Conservation (phyloP, 768 basidiomycete genomes). For the Polyporus arcularius region DNA sequence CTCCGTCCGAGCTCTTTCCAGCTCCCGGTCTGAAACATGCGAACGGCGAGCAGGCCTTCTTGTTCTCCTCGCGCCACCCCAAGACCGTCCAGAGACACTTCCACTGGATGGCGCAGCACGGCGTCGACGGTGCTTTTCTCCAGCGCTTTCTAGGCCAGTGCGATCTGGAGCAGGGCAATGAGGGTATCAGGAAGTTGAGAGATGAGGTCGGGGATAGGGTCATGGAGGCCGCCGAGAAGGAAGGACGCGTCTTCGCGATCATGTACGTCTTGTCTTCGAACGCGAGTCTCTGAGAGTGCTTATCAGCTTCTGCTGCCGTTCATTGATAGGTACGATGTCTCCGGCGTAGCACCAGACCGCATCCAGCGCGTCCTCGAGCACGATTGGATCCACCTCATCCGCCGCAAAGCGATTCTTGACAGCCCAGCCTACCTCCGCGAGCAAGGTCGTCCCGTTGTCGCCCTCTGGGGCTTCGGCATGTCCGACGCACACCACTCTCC, state of each 20-base stretch:
- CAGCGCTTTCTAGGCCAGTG: constrained; percentile 76
- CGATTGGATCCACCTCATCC: constrained; percentile 76
- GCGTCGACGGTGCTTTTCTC: constrained; percentile 79
- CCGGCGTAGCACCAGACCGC: constrained; percentile 70
- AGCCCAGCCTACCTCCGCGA: constrained; percentile 76
- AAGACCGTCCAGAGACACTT: constrained; percentile 77
- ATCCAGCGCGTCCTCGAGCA: constrained; percentile 66
- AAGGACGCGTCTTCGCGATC: constrained; percentile 80
- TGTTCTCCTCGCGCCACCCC: constrained; percentile 79
- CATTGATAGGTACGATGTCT: constrained; percentile 72
- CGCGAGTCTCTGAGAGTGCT: not conserved
- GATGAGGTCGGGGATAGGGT: constrained; percentile 78
- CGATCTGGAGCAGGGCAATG: constrained; percentile 52
- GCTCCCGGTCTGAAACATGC: constrained; percentile 64
- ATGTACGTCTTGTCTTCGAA: constrained; percentile 53
- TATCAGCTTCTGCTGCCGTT: not conserved
- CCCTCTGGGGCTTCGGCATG: constrained; percentile 80
- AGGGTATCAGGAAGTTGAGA: constrained; percentile 61
- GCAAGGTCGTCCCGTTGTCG: constrained; percentile 68
- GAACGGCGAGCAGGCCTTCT: constrained; percentile 58
- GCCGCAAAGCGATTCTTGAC: constrained; percentile 59
- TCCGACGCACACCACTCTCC: constrained; percentile 62
- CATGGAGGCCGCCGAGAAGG: constrained; percentile 73
- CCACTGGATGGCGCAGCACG: constrained; percentile 82
- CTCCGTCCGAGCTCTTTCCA: constrained; percentile 67